phyloP scores from a whole-genome alignment of 1,284 basidiomycete species.

The Cerrena zonata region DNA sequence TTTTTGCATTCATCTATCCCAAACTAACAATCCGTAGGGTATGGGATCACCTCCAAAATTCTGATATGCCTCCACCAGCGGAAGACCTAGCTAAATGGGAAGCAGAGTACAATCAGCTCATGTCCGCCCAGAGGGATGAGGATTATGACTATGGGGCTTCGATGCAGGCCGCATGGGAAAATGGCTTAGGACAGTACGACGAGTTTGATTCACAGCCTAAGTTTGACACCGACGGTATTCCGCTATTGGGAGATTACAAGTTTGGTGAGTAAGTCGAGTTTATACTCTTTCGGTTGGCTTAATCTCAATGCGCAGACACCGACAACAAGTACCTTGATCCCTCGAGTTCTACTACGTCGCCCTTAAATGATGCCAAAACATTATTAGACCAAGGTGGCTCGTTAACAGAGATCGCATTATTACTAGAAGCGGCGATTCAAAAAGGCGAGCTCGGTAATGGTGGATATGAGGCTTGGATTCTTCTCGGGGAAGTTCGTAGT shows the following conservation, averaged over 20 bases:
- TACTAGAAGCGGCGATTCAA: constrained; percentile 86
- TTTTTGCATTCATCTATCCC: not conserved
- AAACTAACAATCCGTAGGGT: constrained; percentile 33
- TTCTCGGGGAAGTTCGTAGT: constrained; percentile 88
- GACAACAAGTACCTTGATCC: constrained; percentile 69
- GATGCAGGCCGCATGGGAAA: constrained; percentile 64
- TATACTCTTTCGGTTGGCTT: constrained; percentile 2
- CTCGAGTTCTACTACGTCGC: constrained; percentile 45
- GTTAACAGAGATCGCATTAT: constrained; percentile 75
- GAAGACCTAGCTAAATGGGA: constrained; percentile 84
- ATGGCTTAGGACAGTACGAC: constrained; percentile 40
- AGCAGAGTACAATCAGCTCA: constrained; percentile 78
- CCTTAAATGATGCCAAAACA: constrained; percentile 65
- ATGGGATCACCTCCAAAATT: constrained; percentile 55
- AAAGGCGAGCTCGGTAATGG: constrained; percentile 71
- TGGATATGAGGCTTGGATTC: constrained; percentile 87
- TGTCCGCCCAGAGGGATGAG: constrained; percentile 62
- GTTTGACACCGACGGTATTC: constrained; percentile 70
- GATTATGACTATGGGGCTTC: constrained; percentile 53
- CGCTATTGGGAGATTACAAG: constrained; percentile 60
- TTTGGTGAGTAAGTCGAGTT: constrained; percentile 59
- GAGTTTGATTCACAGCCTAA: constrained; percentile 33
- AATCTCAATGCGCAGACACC: constrained; percentile 34
- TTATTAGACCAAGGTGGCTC: constrained; percentile 77
- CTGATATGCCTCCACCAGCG: constrained; percentile 48